Percentiles rank a stretch among this genome's conserved stretches.
Conservation (phyloP, 805 yeast species). For the Saturnispora silvae region DNA sequence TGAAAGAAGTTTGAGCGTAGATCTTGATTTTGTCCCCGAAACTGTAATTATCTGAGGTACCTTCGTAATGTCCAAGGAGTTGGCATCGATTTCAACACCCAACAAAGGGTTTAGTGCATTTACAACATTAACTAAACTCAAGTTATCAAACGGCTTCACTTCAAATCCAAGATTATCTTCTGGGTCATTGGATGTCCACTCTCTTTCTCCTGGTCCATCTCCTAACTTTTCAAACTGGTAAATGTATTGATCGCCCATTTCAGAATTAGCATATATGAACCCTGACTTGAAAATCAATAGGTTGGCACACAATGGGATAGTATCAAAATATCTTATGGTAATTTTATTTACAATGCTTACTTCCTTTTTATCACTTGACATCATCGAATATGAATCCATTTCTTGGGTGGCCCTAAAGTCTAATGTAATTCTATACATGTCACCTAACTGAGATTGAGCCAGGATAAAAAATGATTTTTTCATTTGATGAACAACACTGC, state of each 20-base stretch:
- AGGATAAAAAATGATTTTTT: slow-evolving; percentile 56
- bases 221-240: slow-evolving; percentile 77
- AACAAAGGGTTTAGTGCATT: slow-evolving; percentile 45
- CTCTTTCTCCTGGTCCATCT: slow-evolving; percentile 31
- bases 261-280: slow-evolving; percentile 56
- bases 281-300: slow-evolving; percentile 66
- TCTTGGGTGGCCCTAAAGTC: slow-evolving; percentile 34
- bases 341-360: slow-evolving; percentile 30
- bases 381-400: slow-evolving; percentile 18
- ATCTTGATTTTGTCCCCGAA: slow-evolving; percentile 34
- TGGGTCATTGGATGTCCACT: slow-evolving; percentile 25
- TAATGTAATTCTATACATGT: slow-evolving; percentile 56
- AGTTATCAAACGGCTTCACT: slow-evolving; percentile 37
- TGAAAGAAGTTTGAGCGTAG: slow-evolving; percentile 37
- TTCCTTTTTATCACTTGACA: slow-evolving; percentile 3
- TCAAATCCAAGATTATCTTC: slow-evolving; percentile 26
- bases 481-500: slow-evolving; percentile 56
- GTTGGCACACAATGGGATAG: slow-evolving; percentile 49
- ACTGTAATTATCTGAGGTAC: slow-evolving; percentile 31
- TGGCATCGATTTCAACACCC: slow-evolving; percentile 29
- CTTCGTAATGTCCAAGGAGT: slow-evolving; percentile 12
- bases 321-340: slow-evolving; percentile 62
- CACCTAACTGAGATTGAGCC: slow-evolving; percentile 64
- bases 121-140: slow-evolving; percentile 44
- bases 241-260: slow-evolving; percentile 51